These are phyloP conservation scores for Oryza meyeriana DNA, from an alignment of 176 grass and related monocot species.

Conservation along the genomic window DNA sequence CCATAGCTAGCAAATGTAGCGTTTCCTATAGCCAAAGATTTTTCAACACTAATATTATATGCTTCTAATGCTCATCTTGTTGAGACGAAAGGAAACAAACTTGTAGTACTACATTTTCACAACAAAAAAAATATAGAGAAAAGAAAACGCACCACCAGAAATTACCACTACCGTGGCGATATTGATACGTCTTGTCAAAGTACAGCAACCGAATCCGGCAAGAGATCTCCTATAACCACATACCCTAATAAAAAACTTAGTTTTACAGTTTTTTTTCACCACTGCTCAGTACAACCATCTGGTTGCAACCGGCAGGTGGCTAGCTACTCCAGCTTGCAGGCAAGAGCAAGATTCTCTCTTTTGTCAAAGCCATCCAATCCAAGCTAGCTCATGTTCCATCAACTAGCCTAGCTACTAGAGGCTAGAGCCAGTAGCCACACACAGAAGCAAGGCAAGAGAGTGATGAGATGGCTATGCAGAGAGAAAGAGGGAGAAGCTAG, in stretches of 20 bases:
- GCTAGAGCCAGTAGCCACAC: background rate
- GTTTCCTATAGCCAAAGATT: background rate
- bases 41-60: background rate
- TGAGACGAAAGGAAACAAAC: background rate
- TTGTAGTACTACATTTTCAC: background rate
- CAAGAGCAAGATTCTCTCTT: constrained; percentile 36
- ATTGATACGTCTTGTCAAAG: constrained; percentile 56
- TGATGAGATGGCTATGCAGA: background rate
- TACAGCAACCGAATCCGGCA: constrained; percentile 29
- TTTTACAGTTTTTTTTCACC: constrained; percentile 17
- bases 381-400: constrained; percentile 45
- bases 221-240: constrained; percentile 34
- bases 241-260: constrained; percentile 10
- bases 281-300: background rate
- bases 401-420: constrained; percentile 20
- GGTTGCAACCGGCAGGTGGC: background rate
- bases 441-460: background rate
- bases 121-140: background rate
- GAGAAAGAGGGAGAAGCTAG: constrained; percentile 14
- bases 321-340: background rate
- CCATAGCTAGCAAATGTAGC: background rate
- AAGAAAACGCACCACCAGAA: background rate
- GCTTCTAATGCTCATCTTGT: background rate
- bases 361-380: constrained; percentile 8
- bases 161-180: constrained; percentile 25